Evolutionary conservation across 345 rosid species (phyloP).

Genomic region (Acer saccharum): DNA sequence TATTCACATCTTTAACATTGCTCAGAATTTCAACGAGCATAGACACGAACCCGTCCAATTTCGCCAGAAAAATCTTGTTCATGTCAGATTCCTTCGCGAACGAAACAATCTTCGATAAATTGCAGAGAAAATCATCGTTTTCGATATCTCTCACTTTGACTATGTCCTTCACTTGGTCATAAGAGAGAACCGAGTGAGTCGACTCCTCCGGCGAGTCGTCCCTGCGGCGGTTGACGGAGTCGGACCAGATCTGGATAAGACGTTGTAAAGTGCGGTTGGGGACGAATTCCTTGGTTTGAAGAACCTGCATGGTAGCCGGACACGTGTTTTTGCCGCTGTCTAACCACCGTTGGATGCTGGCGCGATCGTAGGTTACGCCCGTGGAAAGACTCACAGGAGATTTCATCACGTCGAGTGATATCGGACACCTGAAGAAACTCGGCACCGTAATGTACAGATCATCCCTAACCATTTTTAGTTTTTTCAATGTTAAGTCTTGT

Average conservation of each 20-base stretch:
- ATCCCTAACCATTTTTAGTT: conserved; percentile 51
- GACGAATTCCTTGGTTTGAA: conserved; percentile 63
- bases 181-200: conserved; percentile 24
- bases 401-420: conserved; percentile 88
- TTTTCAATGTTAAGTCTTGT: conserved; percentile 18
- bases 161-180: conserved; percentile 36
- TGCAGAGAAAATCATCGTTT: conserved; percentile 16
- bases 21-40: conserved; percentile 55
- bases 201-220: conserved; percentile 23
- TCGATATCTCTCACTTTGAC: conserved; percentile 27
- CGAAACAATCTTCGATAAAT: conserved; percentile 37
- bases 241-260: conserved; percentile 82
- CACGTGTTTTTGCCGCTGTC: conserved; percentile 88
- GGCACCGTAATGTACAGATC: conserved; percentile 76
- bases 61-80: conserved; percentile 53
- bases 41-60: conserved; percentile 44
- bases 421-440: conserved; percentile 85
- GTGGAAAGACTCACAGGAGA: conserved; percentile 95
- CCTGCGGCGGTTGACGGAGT: conserved; percentile 40
- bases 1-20: conserved; percentile 31
- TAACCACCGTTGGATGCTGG: conserved; percentile 87
- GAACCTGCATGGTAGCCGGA: conserved; percentile 96
- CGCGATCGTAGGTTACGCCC: conserved; percentile 92
- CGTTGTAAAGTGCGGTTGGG: conserved; percentile 86
- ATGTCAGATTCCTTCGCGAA: conserved; percentile 62